phyloP scores from a whole-genome alignment of 2,329 filamentous ascomycete genomes.

The Fusarium humuli region DNA sequence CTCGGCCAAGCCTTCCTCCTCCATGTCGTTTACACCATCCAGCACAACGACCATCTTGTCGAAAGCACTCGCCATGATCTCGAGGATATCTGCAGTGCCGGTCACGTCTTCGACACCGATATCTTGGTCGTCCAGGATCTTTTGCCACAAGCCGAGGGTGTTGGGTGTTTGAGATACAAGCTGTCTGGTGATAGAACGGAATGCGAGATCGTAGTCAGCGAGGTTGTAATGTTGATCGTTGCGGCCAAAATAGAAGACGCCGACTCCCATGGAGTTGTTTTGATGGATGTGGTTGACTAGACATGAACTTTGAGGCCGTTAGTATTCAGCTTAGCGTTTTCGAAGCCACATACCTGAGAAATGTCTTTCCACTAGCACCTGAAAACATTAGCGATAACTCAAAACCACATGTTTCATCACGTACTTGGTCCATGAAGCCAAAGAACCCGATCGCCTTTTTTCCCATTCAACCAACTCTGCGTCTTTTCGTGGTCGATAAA shows the following conservation, averaged over 20 bases:
- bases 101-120: not conserved
- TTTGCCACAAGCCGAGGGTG: fast-evolving
- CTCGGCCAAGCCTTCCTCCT: not conserved
- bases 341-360: not conserved
- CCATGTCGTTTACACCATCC: not conserved
- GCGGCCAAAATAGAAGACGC: not conserved
- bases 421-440: conserved; percentile 14
- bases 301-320: not conserved
- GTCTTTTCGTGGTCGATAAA: not conserved
- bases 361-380: conserved; percentile 19
- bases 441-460: not conserved
- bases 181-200: not conserved
- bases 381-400: not conserved
- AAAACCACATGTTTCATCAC: not conserved
- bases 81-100: fast-evolving
- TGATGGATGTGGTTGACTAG: not conserved
- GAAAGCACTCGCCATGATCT: fast-evolving
- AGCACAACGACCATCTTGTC: not conserved
- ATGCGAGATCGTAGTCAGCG: not conserved
- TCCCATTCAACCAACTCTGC: not conserved
- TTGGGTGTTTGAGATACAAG: not conserved
- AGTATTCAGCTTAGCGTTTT: too few relatives aligned
- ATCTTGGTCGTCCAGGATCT: fast-evolving
- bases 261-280: not conserved
- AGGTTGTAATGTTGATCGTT: not conserved